phyloP scores from a whole-genome alignment of 192 early-diverging fungal genomes.

The Irineochytrium annulatum region DNA sequence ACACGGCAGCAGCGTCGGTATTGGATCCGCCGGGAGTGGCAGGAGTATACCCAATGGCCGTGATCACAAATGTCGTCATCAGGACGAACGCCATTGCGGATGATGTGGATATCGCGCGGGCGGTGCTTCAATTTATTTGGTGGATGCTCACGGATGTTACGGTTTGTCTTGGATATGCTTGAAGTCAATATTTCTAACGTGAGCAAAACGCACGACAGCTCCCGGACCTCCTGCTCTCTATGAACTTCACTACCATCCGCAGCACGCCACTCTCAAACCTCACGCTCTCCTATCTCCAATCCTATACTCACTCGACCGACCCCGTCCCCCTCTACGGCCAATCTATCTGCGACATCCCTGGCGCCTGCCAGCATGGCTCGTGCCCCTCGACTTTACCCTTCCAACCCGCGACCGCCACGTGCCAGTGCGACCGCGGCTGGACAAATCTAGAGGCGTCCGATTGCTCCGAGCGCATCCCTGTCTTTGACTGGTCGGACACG shows the following conservation, averaged over 20 bases:
- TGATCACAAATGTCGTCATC: conserved; percentile 10
- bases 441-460: not conserved
- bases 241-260: not conserved
- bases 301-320: not conserved
- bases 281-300: not conserved
- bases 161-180: not conserved
- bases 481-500: not conserved
- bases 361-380: conserved; percentile 7
- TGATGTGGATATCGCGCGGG: not conserved
- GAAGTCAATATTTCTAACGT: not conserved
- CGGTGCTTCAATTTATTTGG: conserved; percentile 13
- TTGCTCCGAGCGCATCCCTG: conserved; percentile 9
- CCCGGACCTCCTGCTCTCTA: not conserved
- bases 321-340: not conserved
- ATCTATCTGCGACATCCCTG: conserved; percentile 10
- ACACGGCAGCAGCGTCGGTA: not conserved
- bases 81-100: not conserved
- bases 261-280: not conserved
- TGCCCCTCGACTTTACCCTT: not conserved
- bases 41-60: conserved; percentile 9
- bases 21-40: not conserved
- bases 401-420: not conserved
- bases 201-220: not conserved
- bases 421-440: conserved; percentile 8
- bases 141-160: not conserved